phyloP scores from a whole-genome alignment of 805 yeast species.

The Yarrowia sp. region DNA sequence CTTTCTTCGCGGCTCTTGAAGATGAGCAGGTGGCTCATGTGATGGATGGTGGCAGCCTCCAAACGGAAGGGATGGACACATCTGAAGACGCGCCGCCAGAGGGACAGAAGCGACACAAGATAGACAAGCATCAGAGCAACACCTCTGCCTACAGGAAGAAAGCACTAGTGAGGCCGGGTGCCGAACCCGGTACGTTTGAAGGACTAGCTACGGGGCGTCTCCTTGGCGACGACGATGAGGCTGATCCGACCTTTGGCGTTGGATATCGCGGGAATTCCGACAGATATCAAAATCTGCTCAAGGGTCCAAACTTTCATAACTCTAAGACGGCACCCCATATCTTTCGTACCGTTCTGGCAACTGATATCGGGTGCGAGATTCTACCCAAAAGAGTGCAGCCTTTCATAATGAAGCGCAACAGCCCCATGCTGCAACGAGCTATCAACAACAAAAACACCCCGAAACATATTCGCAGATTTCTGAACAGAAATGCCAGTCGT shows the following conservation, averaged over 20 bases:
- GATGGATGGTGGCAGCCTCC: neutral
- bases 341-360: neutral
- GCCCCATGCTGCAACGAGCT: conserved; percentile 2
- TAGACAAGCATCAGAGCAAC: neutral
- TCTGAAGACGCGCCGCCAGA: neutral
- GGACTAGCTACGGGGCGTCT: neutral
- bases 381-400: neutral
- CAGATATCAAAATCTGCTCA: neutral
- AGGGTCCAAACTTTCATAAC: neutral
- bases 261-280: neutral
- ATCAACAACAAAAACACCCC: neutral
- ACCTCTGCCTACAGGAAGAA: neutral
- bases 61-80: neutral
- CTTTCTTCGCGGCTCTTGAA: neutral
- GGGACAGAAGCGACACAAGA: neutral
- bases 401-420: conserved; percentile 13
- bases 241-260: too few species aligned
- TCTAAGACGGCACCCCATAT: neutral
- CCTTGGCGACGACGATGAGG: neutral
- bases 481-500: conserved; percentile 4
- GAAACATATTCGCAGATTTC: conserved; percentile 5
- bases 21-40: neutral
- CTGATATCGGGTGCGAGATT: conserved; percentile 11
- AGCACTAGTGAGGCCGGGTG: neutral
- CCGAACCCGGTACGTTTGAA: neutral